These are phyloP conservation scores for Lagenaria siceraria DNA, from an alignment of 306 rosid genomes.

Conservation along the genomic window DNA sequence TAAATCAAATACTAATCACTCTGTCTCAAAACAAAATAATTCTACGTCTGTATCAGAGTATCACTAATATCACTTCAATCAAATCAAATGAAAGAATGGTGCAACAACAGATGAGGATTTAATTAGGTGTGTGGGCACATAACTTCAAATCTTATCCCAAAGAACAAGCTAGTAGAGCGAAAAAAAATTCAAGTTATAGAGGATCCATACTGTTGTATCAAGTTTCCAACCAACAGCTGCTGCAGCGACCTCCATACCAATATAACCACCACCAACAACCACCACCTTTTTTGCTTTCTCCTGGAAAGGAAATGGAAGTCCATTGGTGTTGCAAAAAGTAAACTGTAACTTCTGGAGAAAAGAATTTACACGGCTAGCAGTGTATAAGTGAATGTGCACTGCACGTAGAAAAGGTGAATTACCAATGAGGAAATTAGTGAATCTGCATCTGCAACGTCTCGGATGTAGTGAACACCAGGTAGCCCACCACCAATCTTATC, in stretches of 20 bases:
- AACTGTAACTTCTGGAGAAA: not conserved
- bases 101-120: not conserved
- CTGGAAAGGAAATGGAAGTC: conserved; percentile 23
- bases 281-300: conserved; percentile 66
- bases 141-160: not conserved
- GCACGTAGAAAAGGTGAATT: not conserved
- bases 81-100: not conserved
- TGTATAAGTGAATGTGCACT: not conserved
- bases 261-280: conserved; percentile 93
- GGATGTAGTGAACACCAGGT: conserved; percentile 81
- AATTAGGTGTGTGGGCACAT: not conserved
- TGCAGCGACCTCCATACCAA: conserved; percentile 97
- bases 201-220: conserved; percentile 65
- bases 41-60: not conserved
- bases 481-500: conserved; percentile 85
- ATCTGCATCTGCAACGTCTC: conserved; percentile 92
- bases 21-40: not conserved
- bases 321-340: not conserved
- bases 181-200: not conserved
- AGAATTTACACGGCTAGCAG: not conserved
- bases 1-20: not conserved
- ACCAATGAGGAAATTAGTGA: conserved; percentile 65
- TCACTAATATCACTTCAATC: not conserved
- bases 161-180: not conserved
- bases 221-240: conserved; percentile 90